A percentile compares a stretch with the other conserved stretches of the same genome.
These are phyloP conservation scores for Plasmopara viticola DNA, from an alignment of 352 stramenopile genomes.

Conservation along the genomic window DNA sequence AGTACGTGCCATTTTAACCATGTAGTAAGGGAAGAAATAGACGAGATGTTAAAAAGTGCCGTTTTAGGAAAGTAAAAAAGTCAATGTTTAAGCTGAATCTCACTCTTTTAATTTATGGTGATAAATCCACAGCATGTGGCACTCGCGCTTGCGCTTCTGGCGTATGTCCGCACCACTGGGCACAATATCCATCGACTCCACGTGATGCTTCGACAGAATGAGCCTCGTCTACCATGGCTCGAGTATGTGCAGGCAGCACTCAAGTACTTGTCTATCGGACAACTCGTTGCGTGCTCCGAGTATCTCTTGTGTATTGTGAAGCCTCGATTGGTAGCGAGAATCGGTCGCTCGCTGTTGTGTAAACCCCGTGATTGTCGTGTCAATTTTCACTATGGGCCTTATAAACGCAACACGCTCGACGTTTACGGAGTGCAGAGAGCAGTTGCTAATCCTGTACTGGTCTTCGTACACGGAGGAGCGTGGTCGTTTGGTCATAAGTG, in stretches of 20 bases:
- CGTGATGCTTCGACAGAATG: conserved; percentile 16
- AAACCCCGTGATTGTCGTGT: conserved; percentile 13
- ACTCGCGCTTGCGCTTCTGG: conserved; percentile 12
- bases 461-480: conserved; percentile 60
- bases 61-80: too few species aligned
- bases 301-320: conserved; percentile 56
- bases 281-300: conserved; percentile 47
- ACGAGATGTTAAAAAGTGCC: too few species aligned
- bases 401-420: conserved; percentile 54
- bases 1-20: conserved; percentile 56
- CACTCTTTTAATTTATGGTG: too few species aligned
- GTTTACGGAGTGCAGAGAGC: conserved; percentile 39
- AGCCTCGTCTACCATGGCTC: conserved; percentile 12
- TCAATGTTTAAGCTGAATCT: too few species aligned
- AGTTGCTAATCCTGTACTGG: conserved; percentile 56
- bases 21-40: background rate
- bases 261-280: conserved; percentile 40
- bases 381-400: conserved; percentile 40
- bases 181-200: conserved; percentile 20
- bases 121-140: conserved; percentile 5
- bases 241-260: conserved; percentile 18
- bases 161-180: conserved; percentile 20
- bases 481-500: conserved; percentile 78
- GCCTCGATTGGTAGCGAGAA: conserved; percentile 35
- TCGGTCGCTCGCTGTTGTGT: conserved; percentile 41